Percentiles rank a stretch among this genome's conserved stretches.
These are phyloP conservation scores for Pleurotus ostreatus DNA, from an alignment of 768 basidiomycete species.

Conservation along the genomic window DNA sequence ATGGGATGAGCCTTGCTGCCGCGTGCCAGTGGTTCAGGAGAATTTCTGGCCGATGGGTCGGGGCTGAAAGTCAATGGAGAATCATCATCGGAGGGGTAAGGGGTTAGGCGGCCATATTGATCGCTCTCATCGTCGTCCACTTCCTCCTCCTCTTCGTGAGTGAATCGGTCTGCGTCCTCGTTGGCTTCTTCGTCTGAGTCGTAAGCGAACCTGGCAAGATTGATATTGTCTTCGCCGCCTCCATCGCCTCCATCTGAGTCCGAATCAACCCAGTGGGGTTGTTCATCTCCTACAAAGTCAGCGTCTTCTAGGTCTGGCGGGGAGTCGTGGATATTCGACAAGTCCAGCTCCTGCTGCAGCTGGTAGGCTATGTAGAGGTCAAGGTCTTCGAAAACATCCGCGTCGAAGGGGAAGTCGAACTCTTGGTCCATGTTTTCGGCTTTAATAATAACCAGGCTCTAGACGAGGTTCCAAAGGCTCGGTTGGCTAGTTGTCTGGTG, in stretches of 20 bases:
- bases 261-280: not conserved
- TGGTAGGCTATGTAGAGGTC: constrained; percentile 1
- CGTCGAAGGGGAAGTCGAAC: not conserved
- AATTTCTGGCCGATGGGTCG: not conserved
- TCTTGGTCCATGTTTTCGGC: not conserved
- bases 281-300: too few relatives aligned
- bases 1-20: constrained; percentile 3
- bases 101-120: constrained; percentile 8
- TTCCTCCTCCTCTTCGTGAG: constrained; percentile 15
- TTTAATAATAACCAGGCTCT: not conserved
- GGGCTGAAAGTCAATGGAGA: not conserved
- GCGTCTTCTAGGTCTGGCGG: too few relatives aligned
- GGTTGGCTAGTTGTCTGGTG: not conserved
- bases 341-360: constrained; percentile 3
- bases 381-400: not conserved
- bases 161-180: not conserved
- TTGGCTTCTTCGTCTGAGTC: not conserved
- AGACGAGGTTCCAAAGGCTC: too few relatives aligned
- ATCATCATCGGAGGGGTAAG: not conserved
- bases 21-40: not conserved
- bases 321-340: not conserved
- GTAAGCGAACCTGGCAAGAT: not conserved
- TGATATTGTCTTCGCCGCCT: not conserved
- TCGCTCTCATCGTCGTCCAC: constrained; percentile 32
- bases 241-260: not conserved